A percentile compares a stretch with the other conserved stretches of the same genome.
Evolutionary conservation across 768 basidiomycete species (phyloP).

Genomic region (Pluteus cervinus): DNA sequence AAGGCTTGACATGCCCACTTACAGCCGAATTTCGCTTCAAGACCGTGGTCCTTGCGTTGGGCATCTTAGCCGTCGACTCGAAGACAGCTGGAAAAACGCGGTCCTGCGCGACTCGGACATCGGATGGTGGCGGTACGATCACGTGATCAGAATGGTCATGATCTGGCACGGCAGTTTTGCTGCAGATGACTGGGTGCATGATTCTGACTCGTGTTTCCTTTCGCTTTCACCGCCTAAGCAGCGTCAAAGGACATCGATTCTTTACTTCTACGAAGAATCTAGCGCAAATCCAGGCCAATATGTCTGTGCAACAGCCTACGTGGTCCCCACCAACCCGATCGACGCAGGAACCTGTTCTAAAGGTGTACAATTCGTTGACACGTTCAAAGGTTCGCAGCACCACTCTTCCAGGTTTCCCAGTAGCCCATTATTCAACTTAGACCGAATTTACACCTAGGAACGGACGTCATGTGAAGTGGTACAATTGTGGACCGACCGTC

Average conservation of each 20-base stretch:
- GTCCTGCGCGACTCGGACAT: too few species aligned
- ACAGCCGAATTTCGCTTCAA: too few species aligned
- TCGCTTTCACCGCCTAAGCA: conserved; percentile 13
- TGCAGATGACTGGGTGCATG: too few species aligned
- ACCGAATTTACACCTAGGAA: conserved; percentile 68
- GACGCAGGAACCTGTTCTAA: conserved; percentile 57
- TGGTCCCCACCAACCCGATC: conserved; percentile 46
- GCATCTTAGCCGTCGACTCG: too few species aligned
- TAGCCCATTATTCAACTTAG: conserved; percentile 36
- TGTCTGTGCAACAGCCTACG: conserved; percentile 56
- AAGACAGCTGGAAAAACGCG: too few species aligned
- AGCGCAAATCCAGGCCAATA: conserved; percentile 17
- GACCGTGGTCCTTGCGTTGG: too few species aligned
- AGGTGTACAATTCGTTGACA: conserved; percentile 91
- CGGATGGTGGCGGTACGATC: too few species aligned
- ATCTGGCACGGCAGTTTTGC: too few species aligned
- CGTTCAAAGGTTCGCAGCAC: conserved; percentile 75
- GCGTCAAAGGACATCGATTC: too few species aligned
- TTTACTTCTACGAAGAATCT: neutral
- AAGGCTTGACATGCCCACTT: too few species aligned
- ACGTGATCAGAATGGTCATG: too few species aligned
- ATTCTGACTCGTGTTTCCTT: conserved; percentile 17
- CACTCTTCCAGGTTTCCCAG: conserved; percentile 11
- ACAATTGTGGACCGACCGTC: conserved; percentile 98
- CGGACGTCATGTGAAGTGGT: conserved; percentile 88